These are phyloP conservation scores for Coniochaeta prunicola DNA, from an alignment of 2,329 filamentous ascomycete genomes.

Conservation along the genomic window DNA sequence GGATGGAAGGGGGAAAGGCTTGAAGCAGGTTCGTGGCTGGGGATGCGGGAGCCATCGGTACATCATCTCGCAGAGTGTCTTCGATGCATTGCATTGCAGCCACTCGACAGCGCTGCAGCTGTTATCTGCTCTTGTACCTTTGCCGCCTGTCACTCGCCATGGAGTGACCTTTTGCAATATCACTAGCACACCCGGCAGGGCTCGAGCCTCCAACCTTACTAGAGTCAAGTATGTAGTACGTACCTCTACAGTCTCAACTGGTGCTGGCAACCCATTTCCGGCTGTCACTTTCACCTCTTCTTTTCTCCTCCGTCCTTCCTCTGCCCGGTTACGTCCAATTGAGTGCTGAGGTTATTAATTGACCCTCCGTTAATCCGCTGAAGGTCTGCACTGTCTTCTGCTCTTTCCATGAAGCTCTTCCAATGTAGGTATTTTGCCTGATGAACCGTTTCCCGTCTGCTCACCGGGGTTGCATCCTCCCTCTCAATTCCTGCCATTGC, in stretches of 20 bases:
- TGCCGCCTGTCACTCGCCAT: background rate
- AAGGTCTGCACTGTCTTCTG: background rate
- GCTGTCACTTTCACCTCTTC: background rate
- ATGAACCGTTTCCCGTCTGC: background rate
- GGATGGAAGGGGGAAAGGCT: background rate
- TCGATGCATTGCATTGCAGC: background rate
- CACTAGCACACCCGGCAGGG: too few species aligned
- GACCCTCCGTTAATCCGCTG: background rate
- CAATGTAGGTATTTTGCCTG: background rate
- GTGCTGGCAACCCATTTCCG: background rate
- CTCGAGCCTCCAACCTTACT: too few species aligned
- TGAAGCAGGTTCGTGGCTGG: background rate
- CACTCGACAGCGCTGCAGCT: too few species aligned
- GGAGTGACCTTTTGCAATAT: background rate
- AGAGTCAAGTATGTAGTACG: too few species aligned
- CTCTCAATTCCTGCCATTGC: background rate
- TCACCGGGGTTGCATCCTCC: background rate
- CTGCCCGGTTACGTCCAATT: background rate
- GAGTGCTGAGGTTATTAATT: too few species aligned
- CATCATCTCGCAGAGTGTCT: background rate
- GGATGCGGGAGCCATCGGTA: background rate
- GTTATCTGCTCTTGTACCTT: background rate
- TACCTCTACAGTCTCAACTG: too few species aligned
- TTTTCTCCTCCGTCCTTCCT: background rate
- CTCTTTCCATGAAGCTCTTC: background rate